phyloP scores from a whole-genome alignment of 108 stramenopile species.

The Hondaea fermentalgiana region DNA sequence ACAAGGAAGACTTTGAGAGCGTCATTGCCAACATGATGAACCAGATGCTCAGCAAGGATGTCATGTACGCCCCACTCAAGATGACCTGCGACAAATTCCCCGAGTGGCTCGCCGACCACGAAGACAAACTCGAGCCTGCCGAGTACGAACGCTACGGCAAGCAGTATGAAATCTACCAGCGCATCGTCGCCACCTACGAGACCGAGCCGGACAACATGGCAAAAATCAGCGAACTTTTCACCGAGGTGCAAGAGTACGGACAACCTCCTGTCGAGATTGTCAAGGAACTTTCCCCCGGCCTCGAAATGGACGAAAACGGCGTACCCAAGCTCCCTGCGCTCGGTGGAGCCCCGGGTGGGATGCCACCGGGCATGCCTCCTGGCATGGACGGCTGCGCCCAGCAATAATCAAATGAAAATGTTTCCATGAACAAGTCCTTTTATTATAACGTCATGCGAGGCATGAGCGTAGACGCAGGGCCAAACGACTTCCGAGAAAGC shows the following conservation, averaged over 20 bases:
- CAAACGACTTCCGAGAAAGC: too few species aligned
- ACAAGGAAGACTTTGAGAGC: constrained; percentile 62
- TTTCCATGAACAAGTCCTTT: too few species aligned
- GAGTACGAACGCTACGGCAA: constrained; percentile 51
- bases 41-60: constrained; percentile 71
- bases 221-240: constrained; percentile 40
- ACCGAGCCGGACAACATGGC: constrained; percentile 78
- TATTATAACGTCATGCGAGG: too few species aligned
- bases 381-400: constrained; percentile 8
- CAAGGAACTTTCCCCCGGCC: constrained; percentile 86
- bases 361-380: background rate
- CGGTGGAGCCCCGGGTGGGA: background rate
- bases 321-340: constrained; percentile 66
- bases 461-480: too few species aligned
- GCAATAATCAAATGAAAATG: background rate
- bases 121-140: constrained; percentile 6
- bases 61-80: constrained; percentile 93
- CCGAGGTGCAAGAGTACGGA: constrained; percentile 58
- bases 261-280: constrained; percentile 90
- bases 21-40: constrained; percentile 84
- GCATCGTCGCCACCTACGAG: constrained; percentile 77
- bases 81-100: constrained; percentile 69
- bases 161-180: constrained; percentile 82
- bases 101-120: constrained; percentile 63
- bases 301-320: constrained; percentile 83